Conservation (phyloP, 306 rosid species). For the Pueraria montana region DNA sequence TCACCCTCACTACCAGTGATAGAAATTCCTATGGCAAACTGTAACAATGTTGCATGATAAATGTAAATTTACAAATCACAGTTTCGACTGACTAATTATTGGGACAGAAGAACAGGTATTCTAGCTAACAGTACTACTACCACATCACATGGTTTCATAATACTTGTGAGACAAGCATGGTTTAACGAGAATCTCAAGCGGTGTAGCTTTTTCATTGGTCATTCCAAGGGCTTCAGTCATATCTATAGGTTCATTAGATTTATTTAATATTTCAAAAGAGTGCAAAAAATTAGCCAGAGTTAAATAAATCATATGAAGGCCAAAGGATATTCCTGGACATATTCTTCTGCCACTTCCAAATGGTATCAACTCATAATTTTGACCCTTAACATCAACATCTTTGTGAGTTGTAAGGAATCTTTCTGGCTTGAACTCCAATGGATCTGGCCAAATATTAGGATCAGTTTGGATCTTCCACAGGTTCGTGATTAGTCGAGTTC, state of each 20-base stretch:
- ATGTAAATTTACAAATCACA: background rate
- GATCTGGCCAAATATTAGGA: background rate
- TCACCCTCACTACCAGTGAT: background rate
- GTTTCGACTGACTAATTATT: background rate
- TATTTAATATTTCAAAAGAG: slow-evolving; percentile 4
- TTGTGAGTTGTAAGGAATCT: slow-evolving; percentile 14
- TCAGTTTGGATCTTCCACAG: slow-evolving; percentile 23
- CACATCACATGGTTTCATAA: slow-evolving; percentile 4
- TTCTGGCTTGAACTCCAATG: slow-evolving; percentile 7
- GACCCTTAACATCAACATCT: slow-evolving; percentile 31
- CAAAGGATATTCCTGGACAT: slow-evolving; percentile 3
- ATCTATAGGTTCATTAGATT: slow-evolving; percentile 7
- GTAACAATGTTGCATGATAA: background rate
- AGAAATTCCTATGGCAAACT: background rate
- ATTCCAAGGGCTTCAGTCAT: slow-evolving; percentile 22
- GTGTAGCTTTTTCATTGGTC: slow-evolving; percentile 15
- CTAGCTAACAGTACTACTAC: background rate
- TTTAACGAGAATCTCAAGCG: slow-evolving; percentile 13
- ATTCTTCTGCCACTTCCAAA: slow-evolving; percentile 15
- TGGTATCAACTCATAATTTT: background rate
- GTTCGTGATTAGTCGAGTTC: slow-evolving; percentile 15
- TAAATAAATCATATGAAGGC: slow-evolving; percentile 6
- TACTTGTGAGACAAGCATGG: background rate
- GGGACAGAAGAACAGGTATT: background rate
- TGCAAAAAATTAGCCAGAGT: slow-evolving; percentile 7